Evolutionary conservation across 768 basidiomycete genomes (phyloP).

Genomic region (Suillus tomentosus): DNA sequence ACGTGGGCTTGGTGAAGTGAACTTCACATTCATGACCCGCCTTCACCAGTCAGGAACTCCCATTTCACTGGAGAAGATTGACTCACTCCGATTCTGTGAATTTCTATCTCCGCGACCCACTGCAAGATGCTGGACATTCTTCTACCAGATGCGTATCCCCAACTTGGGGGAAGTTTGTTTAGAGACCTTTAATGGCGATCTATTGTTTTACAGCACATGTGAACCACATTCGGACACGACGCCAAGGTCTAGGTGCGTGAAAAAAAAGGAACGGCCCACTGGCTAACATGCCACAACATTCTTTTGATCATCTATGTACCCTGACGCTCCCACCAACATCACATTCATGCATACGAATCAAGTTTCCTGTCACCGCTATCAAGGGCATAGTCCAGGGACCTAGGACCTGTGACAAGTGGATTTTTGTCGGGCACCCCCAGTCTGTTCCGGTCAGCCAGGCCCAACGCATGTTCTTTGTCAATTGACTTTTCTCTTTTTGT

Average conservation of each 20-base stretch:
- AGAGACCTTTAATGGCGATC: background rate
- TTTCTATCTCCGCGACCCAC: constrained; percentile 6
- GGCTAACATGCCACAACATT: constrained; percentile 10
- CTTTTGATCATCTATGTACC: background rate
- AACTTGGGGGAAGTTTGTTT: constrained; percentile 1
- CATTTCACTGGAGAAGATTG: constrained; percentile 1
- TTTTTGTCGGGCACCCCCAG: background rate
- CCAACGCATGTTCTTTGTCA: background rate
- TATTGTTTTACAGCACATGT: background rate
- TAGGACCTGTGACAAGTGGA: background rate
- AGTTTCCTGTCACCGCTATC: background rate
- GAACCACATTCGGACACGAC: constrained; percentile 5
- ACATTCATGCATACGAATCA: background rate
- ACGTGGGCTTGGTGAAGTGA: background rate
- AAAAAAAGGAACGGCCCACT: background rate
- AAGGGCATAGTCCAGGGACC: background rate
- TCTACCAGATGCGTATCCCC: constrained; percentile 2
- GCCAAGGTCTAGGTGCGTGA: background rate
- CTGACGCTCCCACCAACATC: constrained; percentile 2
- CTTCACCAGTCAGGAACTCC: constrained; percentile 6
- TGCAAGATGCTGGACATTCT: constrained; percentile 4
- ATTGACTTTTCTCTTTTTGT: background rate
- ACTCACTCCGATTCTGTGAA: background rate
- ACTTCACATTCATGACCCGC: background rate
- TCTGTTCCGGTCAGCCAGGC: background rate